Conservation (phyloP, 2,329 filamentous ascomycete species). For the Colletotrichum eleusines region DNA sequence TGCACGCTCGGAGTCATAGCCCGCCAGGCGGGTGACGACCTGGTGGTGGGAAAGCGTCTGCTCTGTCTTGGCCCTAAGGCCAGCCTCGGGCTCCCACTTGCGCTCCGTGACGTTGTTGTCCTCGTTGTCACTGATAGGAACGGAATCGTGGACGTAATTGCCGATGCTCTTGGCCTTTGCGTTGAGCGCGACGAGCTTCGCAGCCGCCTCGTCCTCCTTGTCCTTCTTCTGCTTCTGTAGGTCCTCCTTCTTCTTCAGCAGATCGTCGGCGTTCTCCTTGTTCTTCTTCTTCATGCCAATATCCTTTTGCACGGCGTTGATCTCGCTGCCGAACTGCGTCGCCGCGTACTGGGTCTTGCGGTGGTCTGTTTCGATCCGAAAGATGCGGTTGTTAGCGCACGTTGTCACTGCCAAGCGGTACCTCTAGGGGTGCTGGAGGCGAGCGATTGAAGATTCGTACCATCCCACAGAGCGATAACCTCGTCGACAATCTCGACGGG, state of each 20-base stretch:
- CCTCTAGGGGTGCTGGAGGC: constrained; percentile 76
- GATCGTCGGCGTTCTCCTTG: constrained; percentile 87
- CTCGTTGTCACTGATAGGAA: constrained; percentile 84
- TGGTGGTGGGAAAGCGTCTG: constrained; percentile 92
- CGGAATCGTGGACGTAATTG: constrained; percentile 91
- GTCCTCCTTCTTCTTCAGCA: constrained; percentile 81
- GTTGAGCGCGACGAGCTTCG: constrained; percentile 73
- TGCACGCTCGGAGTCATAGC: constrained; percentile 92
- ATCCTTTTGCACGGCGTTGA: constrained; percentile 90
- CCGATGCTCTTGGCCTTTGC: constrained; percentile 87
- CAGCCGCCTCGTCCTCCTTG: constrained; percentile 77
- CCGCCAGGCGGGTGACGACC: constrained; percentile 87
- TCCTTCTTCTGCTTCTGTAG: constrained; percentile 87
- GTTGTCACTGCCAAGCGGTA: not conserved
- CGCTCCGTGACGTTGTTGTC: constrained; percentile 85
- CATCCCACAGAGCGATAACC: constrained; percentile 80
- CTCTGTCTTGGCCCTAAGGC: constrained; percentile 74
- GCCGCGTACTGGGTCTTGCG: constrained; percentile 76
- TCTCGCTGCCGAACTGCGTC: constrained; percentile 83
- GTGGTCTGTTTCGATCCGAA: constrained; percentile 21
- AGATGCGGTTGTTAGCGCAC: constrained; percentile 19
- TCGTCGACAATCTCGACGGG: constrained; percentile 89
- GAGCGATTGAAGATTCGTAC: constrained; percentile 12
- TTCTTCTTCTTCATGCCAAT: constrained; percentile 94
- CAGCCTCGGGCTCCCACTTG: constrained; percentile 84